These are phyloP conservation scores for Neocallimastix lanati DNA, from an alignment of 192 early-diverging fungal species.

Conservation along the genomic window DNA sequence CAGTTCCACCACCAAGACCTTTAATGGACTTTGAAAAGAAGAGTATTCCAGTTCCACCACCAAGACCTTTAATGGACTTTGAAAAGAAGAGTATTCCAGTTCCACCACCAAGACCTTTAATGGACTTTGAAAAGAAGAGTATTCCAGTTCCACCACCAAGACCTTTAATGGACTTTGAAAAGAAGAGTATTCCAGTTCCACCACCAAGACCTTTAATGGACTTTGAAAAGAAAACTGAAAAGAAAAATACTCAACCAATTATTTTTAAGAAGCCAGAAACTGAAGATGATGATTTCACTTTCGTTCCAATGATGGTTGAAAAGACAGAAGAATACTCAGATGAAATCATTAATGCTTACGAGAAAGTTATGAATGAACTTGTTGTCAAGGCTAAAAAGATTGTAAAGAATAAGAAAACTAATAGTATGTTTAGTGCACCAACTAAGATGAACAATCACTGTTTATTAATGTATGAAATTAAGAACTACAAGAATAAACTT, in stretches of 20 bases:
- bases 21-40: too few relatives aligned
- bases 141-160: too few relatives aligned
- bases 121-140: too few relatives aligned
- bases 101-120: too few relatives aligned
- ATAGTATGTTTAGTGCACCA: background rate
- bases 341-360: background rate
- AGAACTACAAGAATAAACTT: background rate
- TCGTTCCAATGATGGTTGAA: background rate
- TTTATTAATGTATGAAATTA: background rate
- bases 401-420: background rate
- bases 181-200: too few relatives aligned
- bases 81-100: too few relatives aligned
- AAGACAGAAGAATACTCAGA: background rate
- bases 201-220: too few relatives aligned
- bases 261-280: background rate
- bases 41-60: too few relatives aligned
- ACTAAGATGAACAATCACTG: background rate
- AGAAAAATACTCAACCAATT: background rate
- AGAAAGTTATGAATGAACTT: background rate
- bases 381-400: background rate
- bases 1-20: too few relatives aligned
- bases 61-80: too few relatives aligned
- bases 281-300: background rate
- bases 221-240: too few relatives aligned
- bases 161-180: too few relatives aligned